A percentile compares a stretch with the other conserved stretches of the same genome.
Evolutionary conservation across 2,329 filamentous ascomycete genomes (phyloP).

Genomic region (Tolypocladium capitatum): DNA sequence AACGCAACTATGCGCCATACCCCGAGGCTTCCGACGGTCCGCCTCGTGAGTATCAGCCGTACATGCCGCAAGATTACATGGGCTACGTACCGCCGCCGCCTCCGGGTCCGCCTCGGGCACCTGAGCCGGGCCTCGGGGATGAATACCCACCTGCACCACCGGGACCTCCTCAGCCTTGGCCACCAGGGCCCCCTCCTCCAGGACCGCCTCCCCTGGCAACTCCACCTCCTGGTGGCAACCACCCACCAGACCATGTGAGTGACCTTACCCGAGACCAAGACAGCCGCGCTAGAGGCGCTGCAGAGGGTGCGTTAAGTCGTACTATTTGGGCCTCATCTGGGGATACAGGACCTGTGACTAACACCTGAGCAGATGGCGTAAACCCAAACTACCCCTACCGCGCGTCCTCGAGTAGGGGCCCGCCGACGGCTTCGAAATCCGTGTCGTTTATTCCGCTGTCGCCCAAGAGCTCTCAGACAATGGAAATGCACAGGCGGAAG

Average conservation of each 20-base stretch:
- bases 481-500: constrained; percentile 25
- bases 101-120: constrained; percentile 14
- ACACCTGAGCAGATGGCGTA: constrained; percentile 17
- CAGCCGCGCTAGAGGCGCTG: constrained; percentile 11
- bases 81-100: constrained; percentile 27
- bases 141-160: constrained; percentile 13
- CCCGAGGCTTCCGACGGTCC: constrained; percentile 14
- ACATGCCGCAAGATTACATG: constrained; percentile 29
- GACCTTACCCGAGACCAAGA: constrained; percentile 17
- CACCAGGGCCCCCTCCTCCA: constrained; percentile 11
- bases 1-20: constrained; percentile 7
- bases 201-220: constrained; percentile 21
- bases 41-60: constrained; percentile 23
- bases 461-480: constrained; percentile 32
- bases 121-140: constrained; percentile 4
- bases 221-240: constrained; percentile 17
- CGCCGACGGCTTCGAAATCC: constrained; percentile 19
- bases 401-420: not conserved
- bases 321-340: constrained; percentile 9
- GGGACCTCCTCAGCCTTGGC: constrained; percentile 2
- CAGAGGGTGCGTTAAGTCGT: constrained; percentile 25
- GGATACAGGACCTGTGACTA: constrained; percentile 6
- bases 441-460: constrained; percentile 36
- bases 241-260: constrained; percentile 31
- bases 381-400: constrained; percentile 2